These are phyloP conservation scores for Cicer chorassanicum DNA, from an alignment of 306 rosid species.

Conservation along the genomic window DNA sequence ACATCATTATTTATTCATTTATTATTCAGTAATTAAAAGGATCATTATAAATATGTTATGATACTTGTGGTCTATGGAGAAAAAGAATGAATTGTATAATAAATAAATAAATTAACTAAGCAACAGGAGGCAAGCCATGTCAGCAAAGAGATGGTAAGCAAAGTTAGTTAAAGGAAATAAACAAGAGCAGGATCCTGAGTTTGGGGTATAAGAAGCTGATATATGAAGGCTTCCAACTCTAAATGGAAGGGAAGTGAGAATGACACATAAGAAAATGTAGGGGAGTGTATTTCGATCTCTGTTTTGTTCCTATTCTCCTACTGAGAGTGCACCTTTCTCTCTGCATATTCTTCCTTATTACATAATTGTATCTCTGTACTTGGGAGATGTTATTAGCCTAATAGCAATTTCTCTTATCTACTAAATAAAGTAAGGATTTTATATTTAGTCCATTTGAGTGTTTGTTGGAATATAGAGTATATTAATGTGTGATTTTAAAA, in stretches of 20 bases:
- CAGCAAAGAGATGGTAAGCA: neutral
- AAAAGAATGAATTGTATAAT: neutral
- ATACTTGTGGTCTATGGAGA: constrained; percentile 6
- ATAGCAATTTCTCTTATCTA: neutral
- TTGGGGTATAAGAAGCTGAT: constrained; percentile 1
- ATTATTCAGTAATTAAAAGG: neutral
- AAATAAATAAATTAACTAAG: neutral
- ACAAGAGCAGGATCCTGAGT: constrained; percentile 1
- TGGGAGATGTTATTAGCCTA: neutral
- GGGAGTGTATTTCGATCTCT: neutral
- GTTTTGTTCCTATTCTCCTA: neutral
- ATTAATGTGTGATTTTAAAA: too few species aligned
- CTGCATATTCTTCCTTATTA: neutral
- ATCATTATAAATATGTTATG: neutral
- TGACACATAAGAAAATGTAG: neutral
- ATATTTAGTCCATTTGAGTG: constrained; percentile 4
- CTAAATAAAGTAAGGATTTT: neutral
- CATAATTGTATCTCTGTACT: neutral
- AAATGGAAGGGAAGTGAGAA: constrained; percentile 9
- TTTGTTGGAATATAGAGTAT: too few species aligned
- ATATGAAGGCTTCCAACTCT: neutral
- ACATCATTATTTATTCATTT: neutral
- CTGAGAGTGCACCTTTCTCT: neutral
- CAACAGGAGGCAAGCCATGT: neutral
- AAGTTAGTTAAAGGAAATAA: constrained; percentile 13